These are phyloP conservation scores for Cystobasidium tubakii DNA, from an alignment of 768 basidiomycete genomes.

Conservation along the genomic window DNA sequence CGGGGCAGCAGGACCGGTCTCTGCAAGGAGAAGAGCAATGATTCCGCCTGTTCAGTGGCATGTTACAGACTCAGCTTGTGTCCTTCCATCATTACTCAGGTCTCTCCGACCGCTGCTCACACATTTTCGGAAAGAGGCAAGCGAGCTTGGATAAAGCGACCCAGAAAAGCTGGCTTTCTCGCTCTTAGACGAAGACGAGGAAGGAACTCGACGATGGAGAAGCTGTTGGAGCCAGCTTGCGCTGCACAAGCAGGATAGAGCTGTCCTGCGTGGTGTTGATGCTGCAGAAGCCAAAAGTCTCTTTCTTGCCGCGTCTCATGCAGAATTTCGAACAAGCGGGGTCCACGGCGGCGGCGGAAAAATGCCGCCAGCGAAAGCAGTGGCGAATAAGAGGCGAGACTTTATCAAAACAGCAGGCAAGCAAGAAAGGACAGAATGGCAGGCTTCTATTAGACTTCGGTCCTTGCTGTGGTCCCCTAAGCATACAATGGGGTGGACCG, in stretches of 20 bases:
- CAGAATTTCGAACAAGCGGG: neutral
- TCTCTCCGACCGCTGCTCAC: neutral
- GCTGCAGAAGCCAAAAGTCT: too few species aligned
- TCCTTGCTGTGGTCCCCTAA: neutral
- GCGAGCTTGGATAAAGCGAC: neutral
- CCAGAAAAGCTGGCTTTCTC: neutral
- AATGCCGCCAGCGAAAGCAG: neutral
- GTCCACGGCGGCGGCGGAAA: neutral
- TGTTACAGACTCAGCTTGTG: neutral
- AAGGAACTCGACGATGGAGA: neutral
- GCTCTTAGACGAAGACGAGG: too few species aligned
- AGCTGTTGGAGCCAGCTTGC: neutral
- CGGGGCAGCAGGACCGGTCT: conserved; percentile 38
- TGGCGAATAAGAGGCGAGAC: neutral
- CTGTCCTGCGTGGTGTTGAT: too few species aligned
- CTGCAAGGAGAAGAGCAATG: conserved; percentile 44
- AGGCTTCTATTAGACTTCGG: too few species aligned
- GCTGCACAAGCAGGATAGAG: neutral
- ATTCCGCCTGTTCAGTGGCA: conserved; percentile 42
- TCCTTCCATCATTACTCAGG: too few species aligned
- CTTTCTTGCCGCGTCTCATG: too few species aligned
- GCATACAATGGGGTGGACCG: neutral
- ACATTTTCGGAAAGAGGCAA: neutral
- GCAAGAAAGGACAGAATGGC: too few species aligned
- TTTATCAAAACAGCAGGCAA: neutral